These are phyloP conservation scores for Tremella yokohamensis DNA, from an alignment of 768 basidiomycete species.

Conservation along the genomic window DNA sequence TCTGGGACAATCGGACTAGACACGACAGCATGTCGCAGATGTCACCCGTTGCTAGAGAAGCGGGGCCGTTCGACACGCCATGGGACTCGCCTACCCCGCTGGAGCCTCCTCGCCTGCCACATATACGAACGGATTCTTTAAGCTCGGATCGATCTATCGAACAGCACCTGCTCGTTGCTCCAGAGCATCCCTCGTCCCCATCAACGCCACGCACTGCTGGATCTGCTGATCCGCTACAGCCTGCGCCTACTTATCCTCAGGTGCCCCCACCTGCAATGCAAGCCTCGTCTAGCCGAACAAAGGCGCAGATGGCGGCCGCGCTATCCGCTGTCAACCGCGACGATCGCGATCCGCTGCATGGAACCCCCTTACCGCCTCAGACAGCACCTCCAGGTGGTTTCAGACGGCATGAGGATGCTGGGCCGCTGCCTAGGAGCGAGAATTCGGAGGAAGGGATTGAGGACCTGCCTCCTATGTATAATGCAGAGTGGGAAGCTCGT, in stretches of 20 bases:
- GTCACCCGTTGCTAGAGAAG: conserved; percentile 1
- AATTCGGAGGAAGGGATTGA: conserved; percentile 21
- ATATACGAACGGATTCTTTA: conserved; percentile 26
- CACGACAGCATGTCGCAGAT: neutral
- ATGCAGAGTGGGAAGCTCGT: conserved; percentile 31
- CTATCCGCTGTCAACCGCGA: conserved; percentile 30
- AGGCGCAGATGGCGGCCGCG: conserved; percentile 35
- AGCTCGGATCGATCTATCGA: conserved; percentile 12
- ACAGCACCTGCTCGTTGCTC: conserved; percentile 1
- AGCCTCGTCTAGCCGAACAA: conserved; percentile 10
- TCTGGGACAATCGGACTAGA: conserved; percentile 15
- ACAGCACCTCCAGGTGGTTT: conserved; percentile 35
- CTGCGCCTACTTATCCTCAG: neutral
- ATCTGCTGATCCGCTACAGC: neutral
- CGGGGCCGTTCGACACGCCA: neutral
- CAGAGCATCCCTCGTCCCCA: neutral
- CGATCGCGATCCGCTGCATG: conserved; percentile 1
- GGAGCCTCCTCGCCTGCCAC: conserved; percentile 16
- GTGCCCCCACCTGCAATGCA: neutral
- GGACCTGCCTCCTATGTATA: conserved; percentile 42
- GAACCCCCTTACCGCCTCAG: conserved; percentile 18
- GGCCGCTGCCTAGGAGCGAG: conserved; percentile 9
- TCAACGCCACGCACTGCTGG: conserved; percentile 1
- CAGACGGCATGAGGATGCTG: conserved; percentile 40
- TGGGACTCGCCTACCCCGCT: conserved; percentile 8